phyloP scores from a whole-genome alignment of 176 grass and related monocot genomes.

The Tillandsia leiboldiana region DNA sequence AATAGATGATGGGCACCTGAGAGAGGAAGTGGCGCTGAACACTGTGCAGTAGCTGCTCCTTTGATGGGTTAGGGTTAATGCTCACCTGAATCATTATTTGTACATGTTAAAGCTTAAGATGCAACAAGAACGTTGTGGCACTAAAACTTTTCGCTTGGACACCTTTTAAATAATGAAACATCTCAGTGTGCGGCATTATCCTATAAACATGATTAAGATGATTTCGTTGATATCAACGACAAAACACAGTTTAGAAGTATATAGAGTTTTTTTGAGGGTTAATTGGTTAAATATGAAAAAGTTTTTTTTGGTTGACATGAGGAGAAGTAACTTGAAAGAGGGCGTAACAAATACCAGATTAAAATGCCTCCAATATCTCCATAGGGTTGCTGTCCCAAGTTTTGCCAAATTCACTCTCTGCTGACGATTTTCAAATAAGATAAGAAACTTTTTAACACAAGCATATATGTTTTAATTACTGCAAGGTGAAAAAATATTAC shows the following conservation, averaged over 20 bases:
- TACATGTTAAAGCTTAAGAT: too few species aligned
- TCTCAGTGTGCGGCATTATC: too few species aligned
- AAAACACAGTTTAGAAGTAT: too few species aligned
- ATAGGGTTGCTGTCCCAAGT: slow-evolving; percentile 34
- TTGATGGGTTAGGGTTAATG: slow-evolving; percentile 31
- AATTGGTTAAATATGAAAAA: too few species aligned
- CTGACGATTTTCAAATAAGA: not conserved
- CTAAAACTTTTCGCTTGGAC: too few species aligned
- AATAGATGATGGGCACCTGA: slow-evolving; percentile 13
- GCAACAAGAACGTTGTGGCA: too few species aligned
- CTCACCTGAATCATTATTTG: slow-evolving; percentile 14
- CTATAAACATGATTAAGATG: too few species aligned
- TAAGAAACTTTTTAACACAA: too few species aligned
- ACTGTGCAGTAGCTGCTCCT: slow-evolving; percentile 34
- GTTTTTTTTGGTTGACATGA: not conserved
- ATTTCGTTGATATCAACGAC: too few species aligned
- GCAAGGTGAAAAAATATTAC: not conserved
- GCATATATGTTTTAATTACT: too few species aligned
- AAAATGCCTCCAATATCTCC: slow-evolving; percentile 52
- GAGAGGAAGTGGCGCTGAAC: slow-evolving; percentile 39
- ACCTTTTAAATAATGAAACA: too few species aligned
- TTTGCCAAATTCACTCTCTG: slow-evolving; percentile 44
- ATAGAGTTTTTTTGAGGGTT: too few species aligned
- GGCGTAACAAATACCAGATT: slow-evolving; percentile 30
- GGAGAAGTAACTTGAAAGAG: not conserved